These are phyloP conservation scores for Geotrichum cucujoidarum DNA, from an alignment of 1,139 yeast genomes.

Conservation along the genomic window DNA sequence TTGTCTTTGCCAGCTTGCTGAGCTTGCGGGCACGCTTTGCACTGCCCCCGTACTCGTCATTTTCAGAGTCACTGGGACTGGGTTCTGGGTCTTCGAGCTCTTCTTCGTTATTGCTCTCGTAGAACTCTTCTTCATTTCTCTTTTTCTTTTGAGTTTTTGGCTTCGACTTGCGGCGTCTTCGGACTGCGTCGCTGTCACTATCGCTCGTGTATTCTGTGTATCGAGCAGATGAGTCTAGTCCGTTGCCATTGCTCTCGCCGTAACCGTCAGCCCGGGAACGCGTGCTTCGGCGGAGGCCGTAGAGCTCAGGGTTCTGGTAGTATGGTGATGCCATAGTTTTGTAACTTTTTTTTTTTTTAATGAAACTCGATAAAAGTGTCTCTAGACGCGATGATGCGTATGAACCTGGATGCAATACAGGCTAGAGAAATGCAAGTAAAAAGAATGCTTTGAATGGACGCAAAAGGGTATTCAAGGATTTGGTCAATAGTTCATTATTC, in stretches of 20 bases:
- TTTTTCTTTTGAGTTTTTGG: slow-evolving; percentile 12
- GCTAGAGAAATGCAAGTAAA: no score
- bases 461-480: no score
- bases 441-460: no score
- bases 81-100: slow-evolving; percentile 18
- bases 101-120: slow-evolving; percentile 27
- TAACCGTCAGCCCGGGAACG: slow-evolving; percentile 57
- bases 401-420: no score
- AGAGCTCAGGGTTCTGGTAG: slow-evolving; percentile 67
- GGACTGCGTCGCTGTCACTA: slow-evolving; percentile 11
- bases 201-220: slow-evolving; percentile 12
- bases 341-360: no score
- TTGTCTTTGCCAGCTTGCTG: slow-evolving; percentile 19
- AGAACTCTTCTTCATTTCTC: slow-evolving; percentile 18
- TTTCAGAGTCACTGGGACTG: slow-evolving; percentile 32
- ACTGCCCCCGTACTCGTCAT: slow-evolving; percentile 28
- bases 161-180: slow-evolving; percentile 15
- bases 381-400: no score
- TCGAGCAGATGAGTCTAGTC: neutral
- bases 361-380: no score
- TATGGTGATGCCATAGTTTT: slow-evolving; percentile 5
- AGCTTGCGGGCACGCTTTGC: slow-evolving; percentile 22
- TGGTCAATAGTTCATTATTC: no score
- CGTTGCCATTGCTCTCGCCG: slow-evolving; percentile 37
- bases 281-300: slow-evolving; percentile 84